phyloP scores from a whole-genome alignment of 352 stramenopile species.

The Hyphochytrium catenoides region DNA sequence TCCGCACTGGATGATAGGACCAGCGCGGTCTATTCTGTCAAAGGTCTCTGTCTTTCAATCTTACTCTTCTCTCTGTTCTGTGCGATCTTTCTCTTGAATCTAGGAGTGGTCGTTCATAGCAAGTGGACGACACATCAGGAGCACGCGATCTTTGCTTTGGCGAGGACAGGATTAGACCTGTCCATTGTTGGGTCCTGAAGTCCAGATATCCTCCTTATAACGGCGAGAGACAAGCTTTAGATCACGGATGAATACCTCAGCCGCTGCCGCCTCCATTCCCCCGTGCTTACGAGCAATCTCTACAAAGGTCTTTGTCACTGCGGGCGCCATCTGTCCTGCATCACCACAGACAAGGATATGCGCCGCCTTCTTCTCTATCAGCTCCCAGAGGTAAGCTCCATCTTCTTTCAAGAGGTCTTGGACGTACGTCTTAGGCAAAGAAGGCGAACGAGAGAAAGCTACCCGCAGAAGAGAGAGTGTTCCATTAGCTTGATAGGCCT shows the following conservation, averaged over 20 bases:
- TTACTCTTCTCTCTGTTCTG: too few relatives aligned
- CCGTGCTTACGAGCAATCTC: slow-evolving; percentile 46
- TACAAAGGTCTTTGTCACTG: slow-evolving; percentile 77
- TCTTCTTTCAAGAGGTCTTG: slow-evolving; percentile 77
- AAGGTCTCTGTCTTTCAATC: too few relatives aligned
- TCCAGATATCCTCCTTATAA: too few relatives aligned
- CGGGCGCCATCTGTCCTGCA: slow-evolving; percentile 86
- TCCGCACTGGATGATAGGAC: too few relatives aligned
- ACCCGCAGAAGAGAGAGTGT: slow-evolving; percentile 72
- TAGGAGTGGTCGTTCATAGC: too few relatives aligned
- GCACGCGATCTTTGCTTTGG: too few relatives aligned
- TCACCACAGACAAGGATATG: slow-evolving; percentile 94
- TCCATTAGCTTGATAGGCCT: slow-evolving; percentile 43
- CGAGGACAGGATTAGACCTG: too few relatives aligned
- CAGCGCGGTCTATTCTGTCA: too few relatives aligned
- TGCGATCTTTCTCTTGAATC: too few relatives aligned
- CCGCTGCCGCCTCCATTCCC: slow-evolving; percentile 21
- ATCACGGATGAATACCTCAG: slow-evolving; percentile 55
- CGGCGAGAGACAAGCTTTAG: too few relatives aligned
- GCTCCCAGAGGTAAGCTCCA: slow-evolving; percentile 24
- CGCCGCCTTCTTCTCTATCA: slow-evolving; percentile 30
- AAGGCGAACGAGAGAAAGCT: slow-evolving; percentile 80
- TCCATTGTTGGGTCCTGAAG: too few relatives aligned
- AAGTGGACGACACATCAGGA: too few relatives aligned
- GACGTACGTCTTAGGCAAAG: slow-evolving; percentile 92